Evolutionary conservation across 768 basidiomycete genomes (phyloP), one percentile per base, ranked within the genome.

Genomic region (Trametes gibbosa): DNA sequence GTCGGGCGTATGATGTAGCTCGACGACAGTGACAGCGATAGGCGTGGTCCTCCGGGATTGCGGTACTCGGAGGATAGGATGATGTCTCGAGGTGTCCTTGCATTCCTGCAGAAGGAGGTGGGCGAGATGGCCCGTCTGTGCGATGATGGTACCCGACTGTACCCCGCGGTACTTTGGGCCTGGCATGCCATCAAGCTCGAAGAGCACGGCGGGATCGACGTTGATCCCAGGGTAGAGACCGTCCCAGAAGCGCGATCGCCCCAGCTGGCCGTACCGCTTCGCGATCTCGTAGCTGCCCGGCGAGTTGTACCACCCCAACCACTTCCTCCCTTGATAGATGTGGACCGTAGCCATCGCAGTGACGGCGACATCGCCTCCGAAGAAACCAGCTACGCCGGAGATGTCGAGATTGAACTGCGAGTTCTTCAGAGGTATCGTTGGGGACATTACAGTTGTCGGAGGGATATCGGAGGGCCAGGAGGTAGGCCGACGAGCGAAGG

Each of bases 281-380:
- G 60, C 60, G 43, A 61, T 56, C 46, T 61, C 60, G 54, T 61
- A 61, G 39, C 60, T 61, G 3, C 60, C 60, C 3, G 60, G 60
- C 16, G 50, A 39, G 50, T 61, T 61, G 50, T 61, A 61, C 60
- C 60, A 61, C 37, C 60, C 60, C 23, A 61, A 39, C 60, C 60
- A 61, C 50, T 51, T 61, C 32, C 60, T 27, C 7, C 60, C 60
- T 13, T 52, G 49, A 46, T 61, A 61, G 25, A 61, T 51, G 37
- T 61, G 60, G 21, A 61, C 60, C 8, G 60, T 56, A 5, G 55
- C 49, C 60, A 61, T 61, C 23, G 60, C 60, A 39, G 54, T 32
- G 19, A 61, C 60, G 19, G 60, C 54, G 21, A 56, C 60, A 37
- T 61, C 60, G 16, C 60, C 60, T 2, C 60, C 60, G 23, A 61